Conservation (phyloP, 257 asterid genomes). For the Ocimum tenuiflorum region DNA sequence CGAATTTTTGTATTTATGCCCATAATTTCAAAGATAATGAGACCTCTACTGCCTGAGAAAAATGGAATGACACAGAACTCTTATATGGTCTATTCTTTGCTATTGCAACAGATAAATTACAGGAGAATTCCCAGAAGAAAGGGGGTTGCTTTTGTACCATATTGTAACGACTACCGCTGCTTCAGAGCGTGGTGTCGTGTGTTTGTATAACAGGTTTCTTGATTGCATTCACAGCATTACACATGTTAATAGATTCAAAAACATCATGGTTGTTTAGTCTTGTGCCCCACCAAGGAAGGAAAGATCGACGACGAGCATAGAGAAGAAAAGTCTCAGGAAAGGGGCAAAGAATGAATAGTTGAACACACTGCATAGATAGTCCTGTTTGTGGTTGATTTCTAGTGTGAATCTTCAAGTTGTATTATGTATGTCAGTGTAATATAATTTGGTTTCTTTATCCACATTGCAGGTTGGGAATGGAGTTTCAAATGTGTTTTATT, state of each 20-base stretch:
- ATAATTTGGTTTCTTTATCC: slow-evolving; percentile 7
- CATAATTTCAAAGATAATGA: too few relatives aligned
- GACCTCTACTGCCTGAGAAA: too few relatives aligned
- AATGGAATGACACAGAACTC: neutral
- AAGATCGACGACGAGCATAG: neutral
- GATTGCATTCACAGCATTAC: slow-evolving; percentile 27
- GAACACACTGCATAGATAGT: slow-evolving; percentile 4
- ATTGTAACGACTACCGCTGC: slow-evolving; percentile 32
- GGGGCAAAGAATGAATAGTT: neutral
- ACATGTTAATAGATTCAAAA: slow-evolving; percentile 34
- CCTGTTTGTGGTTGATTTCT: slow-evolving; percentile 17
- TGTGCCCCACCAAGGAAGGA: neutral
- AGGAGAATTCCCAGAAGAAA: slow-evolving; percentile 47
- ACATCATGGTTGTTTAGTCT: slow-evolving; percentile 19
- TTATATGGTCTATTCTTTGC: neutral
- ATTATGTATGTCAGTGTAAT: slow-evolving; percentile 20
- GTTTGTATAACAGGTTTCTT: slow-evolving; percentile 27
- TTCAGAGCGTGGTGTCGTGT: slow-evolving; percentile 11
- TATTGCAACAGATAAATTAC: slow-evolving; percentile 49
- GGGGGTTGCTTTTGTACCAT: slow-evolving; percentile 68
- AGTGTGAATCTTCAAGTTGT: slow-evolving; percentile 18
- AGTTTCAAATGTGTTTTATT: neutral
- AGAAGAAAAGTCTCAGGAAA: too few relatives aligned
- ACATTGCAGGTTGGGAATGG: neutral
- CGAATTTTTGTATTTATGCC: neutral